These are phyloP conservation scores for Xerocomus amazonicus DNA, from an alignment of 1,284 basidiomycete species.

Conservation along the genomic window DNA sequence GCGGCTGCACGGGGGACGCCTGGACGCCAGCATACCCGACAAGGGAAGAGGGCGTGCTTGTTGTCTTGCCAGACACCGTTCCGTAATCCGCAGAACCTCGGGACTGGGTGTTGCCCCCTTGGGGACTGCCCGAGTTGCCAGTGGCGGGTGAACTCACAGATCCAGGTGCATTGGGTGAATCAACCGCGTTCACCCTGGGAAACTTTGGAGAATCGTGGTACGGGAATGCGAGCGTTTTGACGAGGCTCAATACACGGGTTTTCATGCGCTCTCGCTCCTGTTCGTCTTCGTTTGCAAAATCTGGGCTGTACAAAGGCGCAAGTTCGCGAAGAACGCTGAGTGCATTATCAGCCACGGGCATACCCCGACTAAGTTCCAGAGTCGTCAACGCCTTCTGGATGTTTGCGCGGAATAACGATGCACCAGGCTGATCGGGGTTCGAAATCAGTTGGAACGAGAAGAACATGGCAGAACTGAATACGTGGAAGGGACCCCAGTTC, in stretches of 20 bases:
- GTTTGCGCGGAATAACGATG: slow-evolving; percentile 65
- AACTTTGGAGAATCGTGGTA: slow-evolving; percentile 65
- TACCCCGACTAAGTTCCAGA: slow-evolving; percentile 58
- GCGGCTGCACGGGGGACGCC: slow-evolving; percentile 22
- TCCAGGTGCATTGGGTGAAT: slow-evolving; percentile 41
- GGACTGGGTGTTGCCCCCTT: slow-evolving; percentile 18
- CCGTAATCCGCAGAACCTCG: slow-evolving; percentile 30
- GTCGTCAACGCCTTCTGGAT: slow-evolving; percentile 64
- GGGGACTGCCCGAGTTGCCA: slow-evolving; percentile 34
- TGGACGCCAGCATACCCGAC: slow-evolving; percentile 26
- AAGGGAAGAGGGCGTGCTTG: slow-evolving; percentile 23
- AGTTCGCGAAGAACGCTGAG: slow-evolving; percentile 64
- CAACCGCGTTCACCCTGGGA: slow-evolving; percentile 42
- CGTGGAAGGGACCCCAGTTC: slow-evolving; percentile 78
- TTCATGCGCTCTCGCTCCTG: slow-evolving; percentile 59
- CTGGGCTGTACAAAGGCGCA: slow-evolving; percentile 63
- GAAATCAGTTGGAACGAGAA: slow-evolving; percentile 80
- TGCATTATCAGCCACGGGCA: slow-evolving; percentile 68
- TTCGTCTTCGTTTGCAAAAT: slow-evolving; percentile 44
- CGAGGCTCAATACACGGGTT: slow-evolving; percentile 55
- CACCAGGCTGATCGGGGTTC: slow-evolving; percentile 72
- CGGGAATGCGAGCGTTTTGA: slow-evolving; percentile 72
- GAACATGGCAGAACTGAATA: slow-evolving; percentile 82
- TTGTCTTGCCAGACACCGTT: slow-evolving; percentile 14
- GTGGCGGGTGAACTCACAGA: slow-evolving; percentile 36